Evolutionary conservation across 2,329 filamentous ascomycete genomes (phyloP), one percentile per base, ranked within the genome.

Genomic region (Xylariales sp.): DNA sequence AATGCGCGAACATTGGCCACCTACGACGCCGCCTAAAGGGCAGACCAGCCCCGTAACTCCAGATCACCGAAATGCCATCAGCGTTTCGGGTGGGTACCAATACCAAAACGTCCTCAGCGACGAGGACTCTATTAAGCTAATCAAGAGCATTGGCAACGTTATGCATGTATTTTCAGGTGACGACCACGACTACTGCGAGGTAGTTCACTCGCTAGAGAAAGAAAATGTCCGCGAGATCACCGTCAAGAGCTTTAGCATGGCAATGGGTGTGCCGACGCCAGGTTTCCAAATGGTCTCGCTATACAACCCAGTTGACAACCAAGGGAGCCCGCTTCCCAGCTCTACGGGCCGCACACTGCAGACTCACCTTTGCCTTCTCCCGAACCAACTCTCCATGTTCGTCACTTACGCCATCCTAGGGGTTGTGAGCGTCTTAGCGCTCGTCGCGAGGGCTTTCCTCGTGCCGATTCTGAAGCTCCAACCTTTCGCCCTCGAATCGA

Each of bases 171-270:
- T 98, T 77, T 97, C 94, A 0, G 96, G 96, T 10, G 96, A 99
- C 75, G 96, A 99, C 77, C 96, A 99, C 81, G 96, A 99, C 81
- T 97, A 98, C 81, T 99, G 96, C 81, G 94, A 97, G 75, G 82
- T 98, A 6, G 85, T 90, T 0, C 96, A 99, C 79, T 88, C 89
- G 2, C 85, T 88, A 18, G 88, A 90, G 67, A 89, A 89, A 70
- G 86, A 85, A 41, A 87, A 85, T 32, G 87, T 91, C 39, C 85
- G 84, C 56, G 96, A 99, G 78, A 97, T 97, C 71, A 99, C 96
- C 0, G 94, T 98, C 74, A 99, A 99, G 82, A 94, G 91, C 76
- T 89, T 97, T 72, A 97, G 91, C 75, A 97, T 95, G 93, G 94
- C 93, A 18, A 98, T 98, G 96, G 94, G 96, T 8, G 92, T 99